Percentiles rank a stretch among this genome's conserved stretches.
Conservation (phyloP, 2,329 filamentous ascomycete species). For the Gnomoniopsis sp. region DNA sequence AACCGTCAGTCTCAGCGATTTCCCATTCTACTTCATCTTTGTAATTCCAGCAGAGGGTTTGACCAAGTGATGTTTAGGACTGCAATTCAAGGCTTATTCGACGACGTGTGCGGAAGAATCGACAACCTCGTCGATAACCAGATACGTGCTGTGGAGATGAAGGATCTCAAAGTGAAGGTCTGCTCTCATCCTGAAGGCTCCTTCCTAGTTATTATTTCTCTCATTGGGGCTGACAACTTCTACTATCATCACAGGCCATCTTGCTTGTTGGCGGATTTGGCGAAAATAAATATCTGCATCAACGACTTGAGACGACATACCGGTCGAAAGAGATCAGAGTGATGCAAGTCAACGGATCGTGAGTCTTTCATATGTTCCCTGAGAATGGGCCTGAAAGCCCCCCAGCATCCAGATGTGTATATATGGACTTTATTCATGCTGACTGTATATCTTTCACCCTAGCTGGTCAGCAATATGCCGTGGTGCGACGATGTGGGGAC, state of each 20-base stretch:
- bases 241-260: no score
- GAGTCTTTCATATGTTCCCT: no score
- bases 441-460: not conserved
- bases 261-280: not conserved
- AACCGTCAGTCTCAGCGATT: not conserved
- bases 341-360: no score
- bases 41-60: not conserved
- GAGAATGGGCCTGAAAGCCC: no score
- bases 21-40: not conserved
- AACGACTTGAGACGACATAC: not conserved
- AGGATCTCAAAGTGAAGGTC: not conserved
- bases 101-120: not conserved
- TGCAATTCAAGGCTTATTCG: not conserved
- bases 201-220: not conserved
- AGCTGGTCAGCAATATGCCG: not conserved
- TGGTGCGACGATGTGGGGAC: not conserved
- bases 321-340: not conserved
- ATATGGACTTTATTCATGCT: not conserved
- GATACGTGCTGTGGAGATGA: not conserved
- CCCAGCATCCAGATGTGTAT: not conserved
- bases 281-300: not conserved
- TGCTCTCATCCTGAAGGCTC: not conserved
- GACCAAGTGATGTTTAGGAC: not conserved
- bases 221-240: no score
- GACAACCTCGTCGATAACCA: not conserved